These are phyloP conservation scores for Achaetomiella virescens DNA, from an alignment of 495 filamentous ascomycete species.

Conservation along the genomic window DNA sequence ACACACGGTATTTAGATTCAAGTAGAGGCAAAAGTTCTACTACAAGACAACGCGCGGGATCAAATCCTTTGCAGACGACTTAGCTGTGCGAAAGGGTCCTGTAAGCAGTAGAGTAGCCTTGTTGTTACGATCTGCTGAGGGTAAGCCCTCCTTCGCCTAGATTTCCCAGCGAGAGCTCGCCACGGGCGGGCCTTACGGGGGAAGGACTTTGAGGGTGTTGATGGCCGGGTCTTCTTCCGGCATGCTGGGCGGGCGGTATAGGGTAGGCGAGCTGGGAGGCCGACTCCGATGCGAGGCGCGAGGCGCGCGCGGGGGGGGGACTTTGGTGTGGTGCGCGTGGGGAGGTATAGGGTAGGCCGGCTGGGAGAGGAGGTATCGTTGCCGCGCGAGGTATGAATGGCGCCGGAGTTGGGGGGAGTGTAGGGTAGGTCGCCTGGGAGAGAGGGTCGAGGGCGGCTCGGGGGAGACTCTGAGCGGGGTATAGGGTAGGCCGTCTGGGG, in stretches of 20 bases:
- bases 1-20: too few relatives aligned
- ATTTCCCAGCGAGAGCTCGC: conserved; percentile 32
- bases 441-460: neutral
- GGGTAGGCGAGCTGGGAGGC: neutral
- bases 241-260: neutral
- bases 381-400: too few relatives aligned
- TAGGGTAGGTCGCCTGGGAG: neutral
- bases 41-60: conserved; percentile 56
- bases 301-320: too few relatives aligned
- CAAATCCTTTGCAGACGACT: conserved; percentile 63
- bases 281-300: too few relatives aligned
- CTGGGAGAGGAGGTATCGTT: too few relatives aligned
- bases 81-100: conserved; percentile 51
- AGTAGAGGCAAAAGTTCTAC: too few relatives aligned
- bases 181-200: neutral
- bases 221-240: too few relatives aligned
- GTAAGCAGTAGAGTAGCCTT: conserved; percentile 59
- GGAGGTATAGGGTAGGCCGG: neutral
- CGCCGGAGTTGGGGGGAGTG: too few relatives aligned
- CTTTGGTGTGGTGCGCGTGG: too few relatives aligned
- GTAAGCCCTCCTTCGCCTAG: conserved; percentile 50
- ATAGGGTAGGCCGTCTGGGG: too few relatives aligned
- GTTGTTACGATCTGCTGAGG: conserved; percentile 60
- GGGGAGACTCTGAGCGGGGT: neutral
- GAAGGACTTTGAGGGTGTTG: neutral